Evolutionary conservation across 768 basidiomycete genomes (phyloP).

Genomic region (Boletus sensibilis): DNA sequence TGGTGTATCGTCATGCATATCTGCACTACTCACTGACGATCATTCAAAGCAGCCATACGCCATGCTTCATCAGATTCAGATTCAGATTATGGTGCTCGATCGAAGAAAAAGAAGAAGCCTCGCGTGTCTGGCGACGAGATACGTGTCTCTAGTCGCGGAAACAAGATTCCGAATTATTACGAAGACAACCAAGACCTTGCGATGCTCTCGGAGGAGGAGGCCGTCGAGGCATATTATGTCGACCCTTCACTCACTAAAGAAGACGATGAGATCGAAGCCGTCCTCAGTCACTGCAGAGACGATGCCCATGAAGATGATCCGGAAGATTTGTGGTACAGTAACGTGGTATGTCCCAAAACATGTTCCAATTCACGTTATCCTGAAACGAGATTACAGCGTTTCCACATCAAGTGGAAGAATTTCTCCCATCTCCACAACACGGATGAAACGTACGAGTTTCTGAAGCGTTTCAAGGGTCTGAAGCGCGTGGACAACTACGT

Average conservation of each 20-base stretch:
- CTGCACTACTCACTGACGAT: conserved; percentile 5
- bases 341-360: conserved; percentile 57
- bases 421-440: conserved; percentile 99
- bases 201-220: conserved; percentile 59
- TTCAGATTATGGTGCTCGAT: conserved; percentile 82
- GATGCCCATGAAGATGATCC: conserved; percentile 74
- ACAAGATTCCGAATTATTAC: conserved; percentile 80
- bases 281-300: conserved; percentile 83
- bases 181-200: conserved; percentile 78
- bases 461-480: conserved; percentile 92
- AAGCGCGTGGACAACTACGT: conserved; percentile 99
- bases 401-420: conserved; percentile 99
- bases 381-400: conserved; percentile 58
- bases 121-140: conserved; percentile 63
- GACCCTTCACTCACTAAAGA: conserved; percentile 54
- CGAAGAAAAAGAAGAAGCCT: conserved; percentile 81
- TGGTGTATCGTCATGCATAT: conserved; percentile 13
- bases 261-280: conserved; percentile 90
- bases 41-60: conserved; percentile 45
- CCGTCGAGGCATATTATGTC: conserved; percentile 51
- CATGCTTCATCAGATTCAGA: conserved; percentile 74
- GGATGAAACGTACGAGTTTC: conserved; percentile 95
- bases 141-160: conserved; percentile 72
- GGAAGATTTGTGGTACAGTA: conserved; percentile 83
- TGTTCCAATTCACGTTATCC: neutral